Evolutionary conservation across 495 filamentous ascomycete species (phyloP).

Genomic region (Penicillium diatomitis): DNA sequence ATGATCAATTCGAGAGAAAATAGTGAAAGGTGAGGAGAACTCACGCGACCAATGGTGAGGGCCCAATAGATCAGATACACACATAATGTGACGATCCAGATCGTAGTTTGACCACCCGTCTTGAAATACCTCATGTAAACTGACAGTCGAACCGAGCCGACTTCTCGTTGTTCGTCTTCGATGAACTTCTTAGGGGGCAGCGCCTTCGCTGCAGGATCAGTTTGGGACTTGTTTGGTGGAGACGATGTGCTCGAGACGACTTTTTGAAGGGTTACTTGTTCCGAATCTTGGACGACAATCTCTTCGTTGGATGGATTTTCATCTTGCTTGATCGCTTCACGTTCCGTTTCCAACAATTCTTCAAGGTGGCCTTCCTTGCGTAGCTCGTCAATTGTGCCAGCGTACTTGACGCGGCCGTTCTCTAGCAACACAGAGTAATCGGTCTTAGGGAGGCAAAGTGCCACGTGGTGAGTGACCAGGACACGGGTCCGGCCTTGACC

Average conservation of each 20-base stretch:
- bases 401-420: conserved; percentile 42
- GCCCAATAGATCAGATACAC: conserved; percentile 9
- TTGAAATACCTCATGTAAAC: conserved; percentile 61
- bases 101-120: conserved; percentile 46
- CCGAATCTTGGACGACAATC: conserved; percentile 1
- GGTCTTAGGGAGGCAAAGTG: conserved; percentile 56
- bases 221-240: conserved; percentile 29
- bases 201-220: conserved; percentile 30
- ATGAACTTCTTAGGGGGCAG: conserved; percentile 56
- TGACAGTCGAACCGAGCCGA: conserved; percentile 50
- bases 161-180: conserved; percentile 61
- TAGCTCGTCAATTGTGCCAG: conserved; percentile 19
- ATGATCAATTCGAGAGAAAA: not conserved
- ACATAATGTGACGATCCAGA: conserved; percentile 7
- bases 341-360: conserved; percentile 17
- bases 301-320: conserved; percentile 1
- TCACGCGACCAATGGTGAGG: conserved; percentile 30
- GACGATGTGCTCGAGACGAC: conserved; percentile 17
- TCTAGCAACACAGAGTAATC: conserved; percentile 62
- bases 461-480: conserved; percentile 76
- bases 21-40: not conserved
- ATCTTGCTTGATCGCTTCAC: conserved; percentile 3
- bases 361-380: conserved; percentile 15
- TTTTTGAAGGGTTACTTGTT: conserved; percentile 15
- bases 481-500: conserved; percentile 64